Base-by-base conservation (phyloP, 257 asterid species). In the Agastache rugosa region DNA sequence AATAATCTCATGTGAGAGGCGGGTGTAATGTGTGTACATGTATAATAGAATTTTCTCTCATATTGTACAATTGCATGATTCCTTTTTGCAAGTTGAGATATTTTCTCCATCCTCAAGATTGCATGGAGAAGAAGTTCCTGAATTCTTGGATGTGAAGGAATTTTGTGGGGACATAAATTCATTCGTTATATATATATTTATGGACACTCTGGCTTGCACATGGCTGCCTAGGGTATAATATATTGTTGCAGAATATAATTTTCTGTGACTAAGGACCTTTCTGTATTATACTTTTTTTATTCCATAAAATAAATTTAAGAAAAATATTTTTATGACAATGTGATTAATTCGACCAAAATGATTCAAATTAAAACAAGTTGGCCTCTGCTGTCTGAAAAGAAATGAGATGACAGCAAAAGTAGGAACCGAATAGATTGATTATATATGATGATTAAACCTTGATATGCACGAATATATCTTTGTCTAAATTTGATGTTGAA, bases 131-230 rank as follows among this genome's bases (percentile, higher is more conserved):
- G 34, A 56, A 60, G 81, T 60, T 80, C 84, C 84, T 25, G 7
- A 80, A 14, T 48, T 76, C 75, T 80, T 66, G 84, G 81, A 71
- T 65, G 83, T 71, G 67, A 19, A 56, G 27, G 74, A 63, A 70
- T 70, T 70, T 55, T 70, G 71, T 75, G 74, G 71, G 75, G 65
- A 37, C 75, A 35, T 4, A 34, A 10, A 37, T 17, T 17, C 54
- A 45, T 15, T 22, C 20, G 8, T 4, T 23, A 19, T 41, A 10
- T 63, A 37, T 34, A 1, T 39, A 39, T 39, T 0, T 19, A 10
- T 56, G 48, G 67, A 61, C 42, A 31, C 67, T 58, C 37, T 58
- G 17, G 16, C 72, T 35, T 66, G 65, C 71, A 66, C 66, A 64
- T 72, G 71, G 69, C 76, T 17, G 39, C 29, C 50, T 44, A 8